Conservation (phyloP, 2,329 filamentous ascomycete genomes). For the Amphichorda felina region DNA sequence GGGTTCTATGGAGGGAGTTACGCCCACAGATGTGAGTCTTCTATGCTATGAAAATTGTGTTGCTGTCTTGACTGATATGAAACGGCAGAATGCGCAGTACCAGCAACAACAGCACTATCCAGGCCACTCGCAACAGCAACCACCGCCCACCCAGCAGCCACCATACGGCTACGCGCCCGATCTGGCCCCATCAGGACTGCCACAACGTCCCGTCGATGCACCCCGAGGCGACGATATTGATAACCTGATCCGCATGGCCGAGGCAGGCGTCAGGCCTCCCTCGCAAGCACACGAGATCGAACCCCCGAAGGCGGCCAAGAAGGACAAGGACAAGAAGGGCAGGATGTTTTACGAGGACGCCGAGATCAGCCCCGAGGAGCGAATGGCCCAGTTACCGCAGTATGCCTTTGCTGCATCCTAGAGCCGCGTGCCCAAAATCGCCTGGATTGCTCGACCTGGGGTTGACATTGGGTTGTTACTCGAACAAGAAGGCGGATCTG, state of each 20-base stretch:
- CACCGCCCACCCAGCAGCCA: slow-evolving; percentile 9
- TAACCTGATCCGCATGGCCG: slow-evolving; percentile 51
- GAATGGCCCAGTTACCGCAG: slow-evolving; percentile 66
- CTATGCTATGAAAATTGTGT: too few species aligned
- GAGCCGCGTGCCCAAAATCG: not conserved
- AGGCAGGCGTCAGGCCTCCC: slow-evolving; percentile 43
- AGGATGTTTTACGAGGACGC: slow-evolving; percentile 75
- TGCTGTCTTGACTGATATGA: too few species aligned
- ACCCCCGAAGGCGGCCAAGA: slow-evolving; percentile 41
- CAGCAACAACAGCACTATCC: slow-evolving; percentile 3
- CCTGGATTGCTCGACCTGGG: slow-evolving; percentile 1
- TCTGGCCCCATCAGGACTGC: slow-evolving; percentile 32
- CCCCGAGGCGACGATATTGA: slow-evolving; percentile 48
- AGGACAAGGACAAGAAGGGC: slow-evolving; percentile 55
- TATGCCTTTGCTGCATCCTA: slow-evolving; percentile 45
- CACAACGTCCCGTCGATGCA: slow-evolving; percentile 26
- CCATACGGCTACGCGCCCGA: slow-evolving; percentile 24
- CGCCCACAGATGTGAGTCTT: slow-evolving; percentile 27
- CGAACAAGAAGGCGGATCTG: too few species aligned
- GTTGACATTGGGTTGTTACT: too few species aligned
- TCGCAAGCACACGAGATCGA: slow-evolving; percentile 29
- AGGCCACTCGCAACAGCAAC: slow-evolving; percentile 11
- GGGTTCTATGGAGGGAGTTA: slow-evolving; percentile 26
- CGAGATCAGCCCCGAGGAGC: slow-evolving; percentile 76
- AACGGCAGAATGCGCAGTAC: slow-evolving; percentile 12